Evolutionary conservation across 768 basidiomycete species (phyloP).

Genomic region (Trametes gibbosa): DNA sequence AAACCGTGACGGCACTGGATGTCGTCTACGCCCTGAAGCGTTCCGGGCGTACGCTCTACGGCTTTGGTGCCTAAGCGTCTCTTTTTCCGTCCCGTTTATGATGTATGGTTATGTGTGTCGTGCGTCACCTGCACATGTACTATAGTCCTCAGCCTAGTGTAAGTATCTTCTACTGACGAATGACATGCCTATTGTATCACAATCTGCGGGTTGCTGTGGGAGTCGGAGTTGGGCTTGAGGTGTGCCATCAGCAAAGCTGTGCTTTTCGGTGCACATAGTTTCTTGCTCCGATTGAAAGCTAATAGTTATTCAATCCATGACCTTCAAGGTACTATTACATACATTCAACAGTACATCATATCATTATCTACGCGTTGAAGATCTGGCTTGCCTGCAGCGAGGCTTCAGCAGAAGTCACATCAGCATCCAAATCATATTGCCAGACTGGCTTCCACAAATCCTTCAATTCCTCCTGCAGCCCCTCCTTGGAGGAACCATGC

Average conservation of each 20-base stretch:
- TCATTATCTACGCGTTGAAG: not conserved
- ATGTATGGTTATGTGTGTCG: constrained; percentile 18
- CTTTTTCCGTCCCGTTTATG: not conserved
- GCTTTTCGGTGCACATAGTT: no score
- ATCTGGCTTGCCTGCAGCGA: not conserved
- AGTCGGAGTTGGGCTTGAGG: no score
- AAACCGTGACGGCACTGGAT: constrained; percentile 57
- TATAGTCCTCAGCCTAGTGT: constrained; percentile 14
- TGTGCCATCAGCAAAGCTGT: no score
- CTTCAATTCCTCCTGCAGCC: constrained; percentile 34
- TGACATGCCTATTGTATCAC: constrained; percentile 1
- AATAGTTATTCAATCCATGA: no score
- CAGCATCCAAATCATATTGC: constrained; percentile 41
- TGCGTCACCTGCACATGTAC: constrained; percentile 14
- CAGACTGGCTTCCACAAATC: constrained; percentile 49
- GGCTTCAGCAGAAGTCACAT: constrained; percentile 28
- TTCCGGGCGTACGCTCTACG: constrained; percentile 57
- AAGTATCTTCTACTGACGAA: constrained; percentile 1
- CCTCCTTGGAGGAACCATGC: constrained; percentile 27
- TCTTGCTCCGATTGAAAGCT: no score
- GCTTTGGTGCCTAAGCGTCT: constrained; percentile 45
- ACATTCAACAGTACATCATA: no score
- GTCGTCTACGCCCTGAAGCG: constrained; percentile 63
- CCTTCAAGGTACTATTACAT: no score
- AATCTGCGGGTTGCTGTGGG: not conserved